Conservation (phyloP, 1,139 yeast species). For the Sugiyamaella xylanicola region DNA sequence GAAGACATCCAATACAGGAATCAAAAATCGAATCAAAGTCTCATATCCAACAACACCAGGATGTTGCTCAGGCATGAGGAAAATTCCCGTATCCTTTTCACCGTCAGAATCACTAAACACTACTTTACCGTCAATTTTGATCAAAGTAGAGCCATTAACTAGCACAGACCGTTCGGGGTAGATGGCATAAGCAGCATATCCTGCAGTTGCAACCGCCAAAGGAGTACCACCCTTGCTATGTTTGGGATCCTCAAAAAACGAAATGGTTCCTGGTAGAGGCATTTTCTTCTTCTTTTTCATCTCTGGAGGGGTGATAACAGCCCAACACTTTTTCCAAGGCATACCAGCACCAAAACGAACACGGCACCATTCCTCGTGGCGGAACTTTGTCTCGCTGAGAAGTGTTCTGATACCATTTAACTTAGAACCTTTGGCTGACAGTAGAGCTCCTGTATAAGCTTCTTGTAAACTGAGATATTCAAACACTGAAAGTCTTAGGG, state of each 20-base stretch:
- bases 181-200: slow-evolving; percentile 82
- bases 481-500: slow-evolving; percentile 74
- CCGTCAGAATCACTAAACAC: slow-evolving; percentile 57
- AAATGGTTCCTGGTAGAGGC: slow-evolving; percentile 43
- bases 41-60: slow-evolving; percentile 94
- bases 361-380: slow-evolving; percentile 92
- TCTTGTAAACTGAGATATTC: slow-evolving; percentile 85
- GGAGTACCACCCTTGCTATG: slow-evolving; percentile 64
- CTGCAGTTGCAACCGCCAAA: slow-evolving; percentile 75
- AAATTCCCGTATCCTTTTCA: slow-evolving; percentile 76
- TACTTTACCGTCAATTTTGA: slow-evolving; percentile 83
- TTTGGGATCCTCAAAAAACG: slow-evolving; percentile 45
- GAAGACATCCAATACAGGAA: slow-evolving; percentile 85
- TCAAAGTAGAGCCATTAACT: slow-evolving; percentile 83
- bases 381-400: slow-evolving; percentile 79
- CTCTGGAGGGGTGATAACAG: slow-evolving; percentile 77
- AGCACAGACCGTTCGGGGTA: slow-evolving; percentile 82
- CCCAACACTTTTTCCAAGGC: slow-evolving; percentile 96
- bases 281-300: slow-evolving; percentile 48
- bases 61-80: slow-evolving; percentile 93
- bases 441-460: slow-evolving; percentile 92
- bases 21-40: slow-evolving; percentile 81
- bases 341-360: slow-evolving; percentile 94
- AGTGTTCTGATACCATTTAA: slow-evolving; percentile 84
- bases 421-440: slow-evolving; percentile 84